Base-by-base conservation (phyloP, 2,329 filamentous ascomycete species). In the Colletotrichum sublineola region DNA sequence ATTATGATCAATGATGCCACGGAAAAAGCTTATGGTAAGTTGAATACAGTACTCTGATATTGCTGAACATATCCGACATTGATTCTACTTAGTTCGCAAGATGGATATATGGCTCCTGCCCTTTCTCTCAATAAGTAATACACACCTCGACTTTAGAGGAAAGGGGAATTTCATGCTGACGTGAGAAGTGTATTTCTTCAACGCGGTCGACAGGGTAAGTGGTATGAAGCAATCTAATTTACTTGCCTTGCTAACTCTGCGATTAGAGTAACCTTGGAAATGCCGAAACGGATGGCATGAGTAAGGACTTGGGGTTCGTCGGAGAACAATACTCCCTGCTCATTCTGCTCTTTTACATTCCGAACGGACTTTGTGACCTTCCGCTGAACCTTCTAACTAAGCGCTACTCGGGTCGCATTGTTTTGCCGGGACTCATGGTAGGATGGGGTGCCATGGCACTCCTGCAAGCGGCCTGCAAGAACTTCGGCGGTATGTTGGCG, bases 291-390 rank as follows among this genome's bases (percentile, higher is more conserved):
- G 84, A 87, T 66, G 85, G 84, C 15, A 69, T 65, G 67, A 69
- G 67, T 33, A 58, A 69, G 38, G 86, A 87, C 60, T 78, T 82
- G 61, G 79, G 74, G 67, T 86, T 84, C 70, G 81, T 76, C 0
- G 84, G 82, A 14, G 80, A 85, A 52, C 76, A 83, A 53, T 86
- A 84, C 69, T 84, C 81, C 0, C 75, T 85, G n/a, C 74, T 85
- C 6, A 82, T 88, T 6, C 75, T 87, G 3, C 77, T 88, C 0
- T 88, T 88, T 73, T 87, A 87, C 68, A 82, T 88, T 2, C 86
- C 86, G 0, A 86, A 86, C 71, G 85, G 85, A 0, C 75, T 87
- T 1, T 85, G 81, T 63, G 84, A 87, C 74, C 76, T 88, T 15
- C 85, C 85, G 14, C 81, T 87, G 57, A 87, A 85, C 69, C 79